A percentile compares a stretch with the other conserved stretches of the same genome.
Conservation (phyloP, 306 rosid genomes). For the Abrus pulchellus region DNA sequence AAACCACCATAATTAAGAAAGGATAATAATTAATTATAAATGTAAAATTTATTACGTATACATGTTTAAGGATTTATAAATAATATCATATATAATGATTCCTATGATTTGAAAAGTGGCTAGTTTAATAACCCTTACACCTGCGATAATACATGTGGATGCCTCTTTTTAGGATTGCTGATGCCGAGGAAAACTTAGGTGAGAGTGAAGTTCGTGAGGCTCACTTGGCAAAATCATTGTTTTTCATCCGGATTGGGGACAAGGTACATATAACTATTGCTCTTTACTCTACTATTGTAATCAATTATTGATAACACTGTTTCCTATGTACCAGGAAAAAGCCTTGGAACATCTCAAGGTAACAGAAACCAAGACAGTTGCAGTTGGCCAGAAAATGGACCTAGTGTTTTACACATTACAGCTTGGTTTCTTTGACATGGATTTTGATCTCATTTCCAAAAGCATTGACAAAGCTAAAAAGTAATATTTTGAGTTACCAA, state of each 20-base stretch:
- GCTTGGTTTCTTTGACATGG: conserved; percentile 96
- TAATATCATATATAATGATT: neutral
- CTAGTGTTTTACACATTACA: conserved; percentile 87
- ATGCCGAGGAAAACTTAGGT: conserved; percentile 96
- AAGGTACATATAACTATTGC: conserved; percentile 64
- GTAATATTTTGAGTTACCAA: conserved; percentile 44
- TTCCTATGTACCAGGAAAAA: conserved; percentile 67
- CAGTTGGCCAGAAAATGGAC: conserved; percentile 99
- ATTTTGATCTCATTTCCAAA: conserved; percentile 94
- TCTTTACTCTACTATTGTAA: conserved; percentile 22
- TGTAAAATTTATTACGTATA: neutral
- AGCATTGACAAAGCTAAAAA: conserved; percentile 95
- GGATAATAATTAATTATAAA: neutral
- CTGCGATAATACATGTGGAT: conserved; percentile 28
- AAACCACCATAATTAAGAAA: neutral
- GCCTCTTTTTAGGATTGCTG: conserved; percentile 79
- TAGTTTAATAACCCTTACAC: neutral
- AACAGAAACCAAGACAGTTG: conserved; percentile 95
- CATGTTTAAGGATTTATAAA: neutral
- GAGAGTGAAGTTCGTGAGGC: conserved; percentile 99
- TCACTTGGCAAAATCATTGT: conserved; percentile 92
- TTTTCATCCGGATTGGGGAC: conserved; percentile 88
- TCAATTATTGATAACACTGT: conserved; percentile 34
- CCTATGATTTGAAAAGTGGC: conserved; percentile 27
- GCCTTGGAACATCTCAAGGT: conserved; percentile 93